Evolutionary conservation across 768 basidiomycete genomes (phyloP).

Genomic region (Lanmaoa rubissima): DNA sequence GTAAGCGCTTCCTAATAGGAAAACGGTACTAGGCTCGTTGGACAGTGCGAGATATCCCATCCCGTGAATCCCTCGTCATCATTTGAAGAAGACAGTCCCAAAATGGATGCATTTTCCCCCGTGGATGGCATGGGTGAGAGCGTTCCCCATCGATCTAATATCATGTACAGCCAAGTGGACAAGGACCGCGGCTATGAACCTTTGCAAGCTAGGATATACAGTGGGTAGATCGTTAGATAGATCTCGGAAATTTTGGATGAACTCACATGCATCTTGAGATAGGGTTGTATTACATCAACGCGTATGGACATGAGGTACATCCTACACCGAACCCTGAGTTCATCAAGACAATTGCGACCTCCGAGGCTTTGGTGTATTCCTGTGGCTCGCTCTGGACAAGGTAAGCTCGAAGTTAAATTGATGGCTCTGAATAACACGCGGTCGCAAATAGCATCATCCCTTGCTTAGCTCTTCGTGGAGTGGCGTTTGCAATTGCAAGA

Average conservation of each 20-base stretch:
- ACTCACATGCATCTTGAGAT: constrained; percentile 10
- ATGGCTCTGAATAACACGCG: constrained; percentile 3
- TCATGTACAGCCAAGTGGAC: constrained; percentile 57
- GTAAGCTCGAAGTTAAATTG: constrained; percentile 36
- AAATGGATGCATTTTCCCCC: constrained; percentile 44
- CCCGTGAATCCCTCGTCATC: constrained; percentile 47
- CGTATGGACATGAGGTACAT: constrained; percentile 89
- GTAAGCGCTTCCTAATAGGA: constrained; percentile 42
- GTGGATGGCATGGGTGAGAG: constrained; percentile 54
- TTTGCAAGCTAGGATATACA: constrained; percentile 58
- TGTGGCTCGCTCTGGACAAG: constrained; percentile 96
- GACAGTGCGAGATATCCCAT: constrained; percentile 94
- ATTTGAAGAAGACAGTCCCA: constrained; percentile 27
- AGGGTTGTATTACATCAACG: constrained; percentile 88
- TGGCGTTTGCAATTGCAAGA: constrained; percentile 72
- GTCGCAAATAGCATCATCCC: constrained; percentile 69
- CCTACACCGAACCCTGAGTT: constrained; percentile 85
- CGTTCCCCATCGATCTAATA: constrained; percentile 51
- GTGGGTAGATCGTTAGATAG: constrained; percentile 43
- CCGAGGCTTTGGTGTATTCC: constrained; percentile 80
- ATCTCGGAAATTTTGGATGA: constrained; percentile 7
- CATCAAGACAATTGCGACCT: constrained; percentile 55
- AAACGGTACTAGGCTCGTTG: constrained; percentile 75
- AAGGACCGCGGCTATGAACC: constrained; percentile 53
- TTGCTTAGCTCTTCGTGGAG: constrained; percentile 80